Percentiles rank a stretch among this genome's conserved stretches.
phyloP scores from a whole-genome alignment of 495 filamentous ascomycete species.

The Paragyromitra xinjiangensis region DNA sequence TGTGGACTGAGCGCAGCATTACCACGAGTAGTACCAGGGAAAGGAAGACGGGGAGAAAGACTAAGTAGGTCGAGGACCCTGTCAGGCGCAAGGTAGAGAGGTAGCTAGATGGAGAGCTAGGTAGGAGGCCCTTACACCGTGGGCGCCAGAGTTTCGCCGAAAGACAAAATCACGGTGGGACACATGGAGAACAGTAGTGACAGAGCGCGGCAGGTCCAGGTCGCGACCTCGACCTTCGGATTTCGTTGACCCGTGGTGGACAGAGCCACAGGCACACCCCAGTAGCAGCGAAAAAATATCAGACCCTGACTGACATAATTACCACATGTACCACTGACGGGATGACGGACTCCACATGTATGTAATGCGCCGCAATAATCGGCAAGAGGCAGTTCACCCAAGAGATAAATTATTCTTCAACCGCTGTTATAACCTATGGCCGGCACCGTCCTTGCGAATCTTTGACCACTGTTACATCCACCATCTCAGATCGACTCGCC shows the following conservation, averaged over 20 bases:
- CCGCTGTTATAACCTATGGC: conserved; percentile 45
- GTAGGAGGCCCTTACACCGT: conserved; percentile 32
- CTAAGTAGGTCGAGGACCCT: conserved; percentile 38
- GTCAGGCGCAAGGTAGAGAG: conserved; percentile 47
- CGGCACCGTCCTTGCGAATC: conserved; percentile 49
- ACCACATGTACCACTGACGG: conserved; percentile 17
- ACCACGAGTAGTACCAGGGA: conserved; percentile 49
- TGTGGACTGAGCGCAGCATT: conserved; percentile 45
- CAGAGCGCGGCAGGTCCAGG: conserved; percentile 35
- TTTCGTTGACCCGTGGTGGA: conserved; percentile 33
- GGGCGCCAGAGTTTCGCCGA: conserved; percentile 50
- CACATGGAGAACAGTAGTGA: conserved; percentile 33
- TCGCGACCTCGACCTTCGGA: conserved; percentile 29
- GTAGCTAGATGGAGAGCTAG: conserved; percentile 39
- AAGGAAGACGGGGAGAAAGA: conserved; percentile 37
- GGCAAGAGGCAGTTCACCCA: conserved; percentile 24
- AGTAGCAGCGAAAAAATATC: conserved; percentile 21
- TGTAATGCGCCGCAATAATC: conserved; percentile 27
- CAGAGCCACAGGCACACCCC: conserved; percentile 35
- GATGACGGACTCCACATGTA: conserved; percentile 29
- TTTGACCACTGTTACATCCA: conserved; percentile 40
- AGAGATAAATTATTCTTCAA: conserved; percentile 25
- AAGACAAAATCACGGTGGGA: conserved; percentile 34
- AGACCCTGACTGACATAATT: conserved; percentile 34
- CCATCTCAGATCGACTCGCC: conserved; percentile 54